Base-by-base conservation (phyloP, 768 basidiomycete genomes). In the Tephrocybe rancida region DNA sequence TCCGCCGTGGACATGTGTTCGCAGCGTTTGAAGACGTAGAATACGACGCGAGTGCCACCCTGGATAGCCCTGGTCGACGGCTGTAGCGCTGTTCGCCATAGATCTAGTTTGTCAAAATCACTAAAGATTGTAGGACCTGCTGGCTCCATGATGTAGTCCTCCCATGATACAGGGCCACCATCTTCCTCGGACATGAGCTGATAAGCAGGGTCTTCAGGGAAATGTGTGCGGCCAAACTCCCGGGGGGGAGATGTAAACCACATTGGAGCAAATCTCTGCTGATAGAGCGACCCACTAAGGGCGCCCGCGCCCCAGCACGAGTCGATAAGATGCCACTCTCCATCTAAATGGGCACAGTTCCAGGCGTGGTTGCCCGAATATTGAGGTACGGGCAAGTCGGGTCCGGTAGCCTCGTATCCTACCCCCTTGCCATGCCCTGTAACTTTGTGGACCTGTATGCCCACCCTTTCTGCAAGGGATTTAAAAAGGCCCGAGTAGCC, bases 291-390 rank as follows among this genome's bases (percentile, higher is more conserved):
- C 35, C 72, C 73, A 39, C 66, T 64, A 37, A 79, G 61, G 25
- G 65, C 68, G n/a, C 79, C 79, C 22, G 77, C 72, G 16, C 78
- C 79, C 78, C 79, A 81, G 59, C 77, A 79, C 9, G 73, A 55
- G 59, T 81, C 79, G 30, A 81, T 64, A 26, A 81, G 67, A 21
- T 68, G 70, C 78, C 79, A 81, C 51, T 73, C 70, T 41, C 69
- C 75, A 57, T 77, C 73, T 61, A 77, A 64, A 22, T 69, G 64
- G 10, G 77, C 70, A 60, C 72, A 74, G 52, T 79, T 79, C 79
- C 79, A 81, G 11, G 78, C 79, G 58, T 81, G 79, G 56, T 73
- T 74, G n/a, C 61, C 63, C 11, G 65, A 60, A 58, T 70, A 70
- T 22, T 65, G 60, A n/a, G 78, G 78, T 9, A 70, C 52, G 11